A percentile compares a stretch with the other conserved stretches of the same genome.
These are phyloP conservation scores for Coemansia sp. DNA, from an alignment of 192 early-diverging fungal species.

Conservation along the genomic window DNA sequence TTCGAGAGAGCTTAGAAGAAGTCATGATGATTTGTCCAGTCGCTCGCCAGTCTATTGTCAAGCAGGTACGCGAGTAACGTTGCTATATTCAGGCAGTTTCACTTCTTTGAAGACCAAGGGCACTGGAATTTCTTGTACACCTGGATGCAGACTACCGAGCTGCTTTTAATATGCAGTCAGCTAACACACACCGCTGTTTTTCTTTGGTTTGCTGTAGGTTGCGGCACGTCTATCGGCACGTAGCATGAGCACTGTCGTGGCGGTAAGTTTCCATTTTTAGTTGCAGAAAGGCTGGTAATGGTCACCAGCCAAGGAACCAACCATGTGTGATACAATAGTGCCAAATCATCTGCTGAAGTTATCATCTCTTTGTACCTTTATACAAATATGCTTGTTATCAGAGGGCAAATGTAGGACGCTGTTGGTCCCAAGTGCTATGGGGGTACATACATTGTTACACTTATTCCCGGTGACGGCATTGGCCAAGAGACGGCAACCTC, in stretches of 20 bases:
- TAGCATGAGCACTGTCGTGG: slow-evolving; percentile 48
- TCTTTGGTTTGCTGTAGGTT: slow-evolving; percentile 25
- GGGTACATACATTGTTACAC: slow-evolving; percentile 91
- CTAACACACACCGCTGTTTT: neutral
- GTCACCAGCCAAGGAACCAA: neutral
- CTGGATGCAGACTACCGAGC: neutral
- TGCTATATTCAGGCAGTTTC: neutral
- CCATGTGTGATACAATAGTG: neutral
- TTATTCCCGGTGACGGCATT: slow-evolving; percentile 98
- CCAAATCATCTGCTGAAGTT: neutral
- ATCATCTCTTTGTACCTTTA: neutral
- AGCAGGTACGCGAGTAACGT: slow-evolving; percentile 38
- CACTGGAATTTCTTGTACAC: neutral
- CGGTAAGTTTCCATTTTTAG: slow-evolving; percentile 22
- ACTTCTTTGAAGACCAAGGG: neutral
- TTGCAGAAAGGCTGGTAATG: neutral
- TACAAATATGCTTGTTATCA: neutral
- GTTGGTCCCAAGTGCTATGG: slow-evolving; percentile 71
- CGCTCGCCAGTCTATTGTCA: slow-evolving; percentile 40
- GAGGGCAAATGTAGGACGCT: slow-evolving; percentile 29
- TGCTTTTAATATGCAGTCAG: neutral
- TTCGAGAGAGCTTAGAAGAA: slow-evolving; percentile 1
- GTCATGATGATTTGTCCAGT: slow-evolving; percentile 44
- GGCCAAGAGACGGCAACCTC: slow-evolving; percentile 88
- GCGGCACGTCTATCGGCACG: slow-evolving; percentile 50